Percentiles rank a stretch among this genome's conserved stretches.
phyloP scores from a whole-genome alignment of 345 rosid genomes.

The Sonneratia alba region DNA sequence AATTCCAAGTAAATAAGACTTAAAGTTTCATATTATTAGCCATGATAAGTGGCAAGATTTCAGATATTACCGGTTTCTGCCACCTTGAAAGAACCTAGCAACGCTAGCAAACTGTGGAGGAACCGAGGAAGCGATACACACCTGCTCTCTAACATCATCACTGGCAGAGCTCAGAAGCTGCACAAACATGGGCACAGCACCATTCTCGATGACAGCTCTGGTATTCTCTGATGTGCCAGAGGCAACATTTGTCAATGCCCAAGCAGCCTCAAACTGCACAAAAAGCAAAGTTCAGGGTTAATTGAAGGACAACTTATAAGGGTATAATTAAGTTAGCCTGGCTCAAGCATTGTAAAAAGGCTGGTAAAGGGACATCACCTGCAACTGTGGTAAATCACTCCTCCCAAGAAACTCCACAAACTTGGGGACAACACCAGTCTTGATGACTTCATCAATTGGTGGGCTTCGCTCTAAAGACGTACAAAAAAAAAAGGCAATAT shows the following conservation, averaged over 20 bases:
- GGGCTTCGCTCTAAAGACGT: conserved; percentile 56
- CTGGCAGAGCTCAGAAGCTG: conserved; percentile 68
- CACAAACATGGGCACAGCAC: conserved; percentile 76
- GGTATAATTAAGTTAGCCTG: neutral
- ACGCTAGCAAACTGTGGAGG: neutral
- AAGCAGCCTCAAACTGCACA: conserved; percentile 78
- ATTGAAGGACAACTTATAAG: neutral
- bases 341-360: neutral
- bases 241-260: conserved; percentile 89
- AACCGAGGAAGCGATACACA: conserved; percentile 14
- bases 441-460: conserved; percentile 82
- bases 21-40: neutral
- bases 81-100: neutral
- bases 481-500: neutral
- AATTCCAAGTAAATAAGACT: neutral
- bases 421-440: conserved; percentile 65
- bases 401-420: conserved; percentile 78
- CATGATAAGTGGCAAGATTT: neutral
- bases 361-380: conserved; percentile 25
- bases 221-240: conserved; percentile 88
- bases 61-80: neutral
- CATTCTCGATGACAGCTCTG: conserved; percentile 65
- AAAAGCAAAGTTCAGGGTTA: conserved; percentile 7
- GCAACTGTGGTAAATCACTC: conserved; percentile 65
- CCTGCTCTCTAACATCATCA: conserved; percentile 91